phyloP scores from a whole-genome alignment of 129 eudicot species.

The Artemisia argyi region DNA sequence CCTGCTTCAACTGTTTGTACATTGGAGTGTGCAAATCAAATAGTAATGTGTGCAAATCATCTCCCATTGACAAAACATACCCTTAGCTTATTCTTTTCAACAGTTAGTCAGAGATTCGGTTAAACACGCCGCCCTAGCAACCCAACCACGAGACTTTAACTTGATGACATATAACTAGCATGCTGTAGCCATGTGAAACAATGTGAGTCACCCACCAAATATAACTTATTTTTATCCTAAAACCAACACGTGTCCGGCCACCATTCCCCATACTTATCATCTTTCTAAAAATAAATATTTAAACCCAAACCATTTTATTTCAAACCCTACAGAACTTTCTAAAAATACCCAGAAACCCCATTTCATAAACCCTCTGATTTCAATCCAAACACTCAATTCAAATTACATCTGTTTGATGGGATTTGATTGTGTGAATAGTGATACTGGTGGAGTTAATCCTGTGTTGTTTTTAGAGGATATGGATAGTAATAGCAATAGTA shows the following conservation, averaged over 20 bases:
- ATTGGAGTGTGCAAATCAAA: too few relatives aligned
- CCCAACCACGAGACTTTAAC: not conserved
- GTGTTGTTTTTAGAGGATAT: constrained; percentile 39
- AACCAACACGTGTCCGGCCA: constrained; percentile 6
- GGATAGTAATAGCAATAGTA: not conserved
- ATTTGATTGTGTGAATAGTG: constrained; percentile 17
- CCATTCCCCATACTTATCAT: not conserved
- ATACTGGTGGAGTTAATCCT: constrained; percentile 25
- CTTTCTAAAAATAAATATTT: not conserved
- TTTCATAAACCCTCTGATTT: constrained; percentile 23
- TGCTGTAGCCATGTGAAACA: not conserved
- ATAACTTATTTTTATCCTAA: not conserved
- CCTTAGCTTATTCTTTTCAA: too few relatives aligned
- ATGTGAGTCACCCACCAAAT: not conserved
- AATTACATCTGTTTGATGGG: constrained; percentile 17
- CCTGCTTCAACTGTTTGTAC: too few relatives aligned
- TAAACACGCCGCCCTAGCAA: not conserved
- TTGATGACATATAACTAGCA: not conserved
- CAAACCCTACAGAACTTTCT: constrained; percentile 24
- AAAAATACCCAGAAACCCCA: constrained; percentile 27
- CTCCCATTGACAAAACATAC: too few relatives aligned
- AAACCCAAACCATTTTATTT: not conserved
- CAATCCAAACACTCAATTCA: not conserved
- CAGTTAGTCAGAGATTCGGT: too few relatives aligned
- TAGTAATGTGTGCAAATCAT: too few relatives aligned